Evolutionary conservation across 2,329 filamentous ascomycete species (phyloP), one percentile per base, ranked within the genome.

Genomic region (Rhytidhysteron rufulum): DNA sequence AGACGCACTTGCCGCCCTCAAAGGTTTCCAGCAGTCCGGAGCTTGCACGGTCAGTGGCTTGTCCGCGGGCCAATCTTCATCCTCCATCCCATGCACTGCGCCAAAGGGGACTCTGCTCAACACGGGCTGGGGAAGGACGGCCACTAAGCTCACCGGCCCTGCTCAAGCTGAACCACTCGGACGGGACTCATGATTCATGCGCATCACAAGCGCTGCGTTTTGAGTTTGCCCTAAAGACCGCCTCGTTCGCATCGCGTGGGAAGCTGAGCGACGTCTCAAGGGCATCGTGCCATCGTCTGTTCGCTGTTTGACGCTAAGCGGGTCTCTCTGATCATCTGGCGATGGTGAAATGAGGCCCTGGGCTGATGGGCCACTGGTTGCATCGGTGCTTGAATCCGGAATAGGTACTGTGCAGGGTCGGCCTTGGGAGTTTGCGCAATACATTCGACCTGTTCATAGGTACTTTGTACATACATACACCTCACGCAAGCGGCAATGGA

Each of bases 341-440:
- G 25, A n/a, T n/a, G 25, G 29, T n/a, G 29, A 16, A 16, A 13
- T 9, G 29, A 16, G 32, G 16, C 16, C 17, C 17, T 16, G 27
- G 4, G 32, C 8, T 8, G 19, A 20, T 9, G 10, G 16, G 15
- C 32, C 7, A 37, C 43, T 44, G 42, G 44, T 46, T 33, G 41
- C 15, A 31, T 37, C 17, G 38, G 15, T 30, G 9, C 16, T 37
- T n/a, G n/a, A n/a, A n/a, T n/a, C n/a, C n/a, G n/a, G n/a, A n/a
- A n/a, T n/a, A n/a, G n/a, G n/a, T n/a, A n/a, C n/a, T n/a, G n/a
- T n/a, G n/a, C n/a, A n/a, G n/a, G n/a, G n/a, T n/a, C n/a, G n/a
- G n/a, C n/a, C n/a, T n/a, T n/a, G n/a, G n/a, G n/a, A n/a, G n/a
- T 50, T 43, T 52, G 50, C 47, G 42, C 42, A 33, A 50, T 42